Evolutionary conservation across 2,329 filamentous ascomycete genomes (phyloP), one percentile per base, ranked within the genome.

Genomic region (Microcyclospora tardicrescens): DNA sequence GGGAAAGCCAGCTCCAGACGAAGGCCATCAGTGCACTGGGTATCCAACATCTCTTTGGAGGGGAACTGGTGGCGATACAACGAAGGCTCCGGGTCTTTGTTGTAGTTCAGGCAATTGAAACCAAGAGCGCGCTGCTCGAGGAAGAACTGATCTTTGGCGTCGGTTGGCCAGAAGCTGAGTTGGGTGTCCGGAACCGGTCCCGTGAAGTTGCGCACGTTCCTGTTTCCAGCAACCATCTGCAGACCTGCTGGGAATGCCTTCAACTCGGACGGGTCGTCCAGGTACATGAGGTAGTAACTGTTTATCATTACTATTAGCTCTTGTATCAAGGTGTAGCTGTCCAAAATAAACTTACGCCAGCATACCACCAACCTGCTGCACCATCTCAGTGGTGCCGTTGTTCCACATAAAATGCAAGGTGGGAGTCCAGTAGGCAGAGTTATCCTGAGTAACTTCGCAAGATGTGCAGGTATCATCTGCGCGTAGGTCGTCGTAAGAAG

Each of bases 61-160:
- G 89, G 87, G 50, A 95, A 54, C 57, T 75, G 78, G 61, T 94
- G 87, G 48, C 87, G 84, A 60, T 77, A 81, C 28, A 93, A 71
- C 11, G 86, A 81, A 1, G 72, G 71, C 60, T 94, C 86, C 2
- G 81, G 67, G 0, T 61, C 52, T 16, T 61, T 66, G 27, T 51
- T 53, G 57, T 95, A 95, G 73, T 96, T 79, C 43, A 98, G 65
- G 63, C 91, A 96, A 69, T 96, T 96, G 73, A 94, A 94, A 3
- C 91, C 89, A 19, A 95, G 52, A 9, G 87, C 84, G 44, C 87
- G 85, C 66, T 93, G 81, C 36, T 65, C 66, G 29, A 95, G 72
- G 37, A 78, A 73, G 12, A 62, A 60, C 65, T 93, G 86, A 10
- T 79, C 81, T 52, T 74, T 72, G 43, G 79, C 73, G 5, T 76